These are phyloP conservation scores for Spergularia azorica DNA, from an alignment of 179 eudicot genomes.

Conservation along the genomic window DNA sequence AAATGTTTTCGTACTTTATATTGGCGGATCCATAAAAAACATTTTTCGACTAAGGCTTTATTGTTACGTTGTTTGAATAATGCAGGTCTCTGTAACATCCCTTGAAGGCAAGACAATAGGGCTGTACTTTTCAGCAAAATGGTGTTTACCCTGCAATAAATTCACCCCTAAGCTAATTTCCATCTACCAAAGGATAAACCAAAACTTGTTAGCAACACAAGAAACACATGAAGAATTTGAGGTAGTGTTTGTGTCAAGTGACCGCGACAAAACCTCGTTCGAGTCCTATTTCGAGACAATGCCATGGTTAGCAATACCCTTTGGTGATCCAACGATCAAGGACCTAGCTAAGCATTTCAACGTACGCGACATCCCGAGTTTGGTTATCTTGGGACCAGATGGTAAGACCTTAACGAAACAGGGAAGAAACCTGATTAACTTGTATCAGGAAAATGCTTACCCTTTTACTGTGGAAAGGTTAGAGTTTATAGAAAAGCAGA, in stretches of 20 bases:
- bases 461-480: slow-evolving; percentile 58
- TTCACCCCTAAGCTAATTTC: slow-evolving; percentile 60
- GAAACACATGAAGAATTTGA: slow-evolving; percentile 44
- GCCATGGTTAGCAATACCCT: slow-evolving; percentile 78
- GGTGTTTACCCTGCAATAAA: slow-evolving; percentile 60
- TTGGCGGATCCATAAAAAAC: neutral
- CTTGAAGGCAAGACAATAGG: slow-evolving; percentile 72
- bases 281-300: slow-evolving; percentile 42
- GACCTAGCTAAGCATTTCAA: slow-evolving; percentile 54
- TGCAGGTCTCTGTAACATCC: slow-evolving; percentile 46
- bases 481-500: slow-evolving; percentile 43
- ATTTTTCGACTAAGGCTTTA: neutral
- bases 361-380: slow-evolving; percentile 53
- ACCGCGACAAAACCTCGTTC: slow-evolving; percentile 44
- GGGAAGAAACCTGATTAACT: slow-evolving; percentile 58
- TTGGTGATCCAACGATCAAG: slow-evolving; percentile 43
- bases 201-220: slow-evolving; percentile 15
- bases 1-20: too few species aligned
- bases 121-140: slow-evolving; percentile 69
- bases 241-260: slow-evolving; percentile 57
- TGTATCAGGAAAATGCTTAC: slow-evolving; percentile 63
- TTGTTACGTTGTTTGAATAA: neutral
- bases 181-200: slow-evolving; percentile 57
- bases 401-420: slow-evolving; percentile 63
- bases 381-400: slow-evolving; percentile 59